Base-by-base conservation (phyloP, 2,329 filamentous ascomycete species). In the Davidsoniella eucalypti region DNA sequence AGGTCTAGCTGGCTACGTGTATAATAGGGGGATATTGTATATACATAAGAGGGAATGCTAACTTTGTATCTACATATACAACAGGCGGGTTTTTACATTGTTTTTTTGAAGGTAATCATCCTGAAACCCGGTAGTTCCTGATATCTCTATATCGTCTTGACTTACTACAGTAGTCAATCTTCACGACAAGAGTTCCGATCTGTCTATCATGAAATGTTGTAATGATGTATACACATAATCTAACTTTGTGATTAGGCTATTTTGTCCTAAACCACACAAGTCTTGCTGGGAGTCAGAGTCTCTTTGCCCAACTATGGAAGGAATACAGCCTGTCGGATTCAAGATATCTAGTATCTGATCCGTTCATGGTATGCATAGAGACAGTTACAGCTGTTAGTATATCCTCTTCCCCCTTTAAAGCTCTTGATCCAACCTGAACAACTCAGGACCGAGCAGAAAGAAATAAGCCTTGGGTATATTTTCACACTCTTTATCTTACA, bases 291-390 rank as follows among this genome's bases (percentile, higher is more conserved):
- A 76, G 76, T 53, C 81, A 87, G 61, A 78, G 80, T 50, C 66
- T 92, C 6, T 82, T 88, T 51, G 85, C 82, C 2, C 86, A 94
- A 67, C 69, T 94, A 42, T 94, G 87, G 87, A 94, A 94, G 61
- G 87, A 94, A 64, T 94, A 94, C 62, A 74, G 84, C 2, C 72
- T 88, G 33, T 88, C 84, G 2, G 87, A 94, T 66, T 93, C 87
- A 50, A 75, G 87, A 41, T 94, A 94, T 60, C 68, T 94, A 57
- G 87, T 82, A 2, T 78, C 80, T 16, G 84, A 92, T 60, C 73
- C 81, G 1, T 87, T 94, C 58, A 87, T 92, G 57, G 69, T 94
- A n/a, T 88, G 84, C 62, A 81, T 94, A 63, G 87, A 94, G 69
- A 78, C 74, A 16, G 77, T 94, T 55, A 94, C 87, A 1, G 79